These are phyloP conservation scores for Aspergillus ibericus DNA, from an alignment of 2,329 filamentous ascomycete genomes.

Conservation along the genomic window DNA sequence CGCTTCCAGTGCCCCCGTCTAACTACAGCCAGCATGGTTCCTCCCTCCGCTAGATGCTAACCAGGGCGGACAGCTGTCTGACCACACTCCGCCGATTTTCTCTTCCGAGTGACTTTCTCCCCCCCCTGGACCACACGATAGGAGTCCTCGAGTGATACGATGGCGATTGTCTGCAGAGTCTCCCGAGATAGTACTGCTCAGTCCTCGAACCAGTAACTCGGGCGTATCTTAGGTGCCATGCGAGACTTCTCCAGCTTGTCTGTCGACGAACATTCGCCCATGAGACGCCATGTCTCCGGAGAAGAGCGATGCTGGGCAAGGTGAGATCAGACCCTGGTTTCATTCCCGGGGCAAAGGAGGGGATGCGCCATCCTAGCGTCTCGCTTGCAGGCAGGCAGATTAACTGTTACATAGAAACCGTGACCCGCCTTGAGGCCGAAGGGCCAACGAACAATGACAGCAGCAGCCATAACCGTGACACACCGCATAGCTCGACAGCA, in stretches of 20 bases:
- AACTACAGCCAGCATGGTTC: neutral
- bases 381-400: neutral
- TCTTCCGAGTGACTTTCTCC: neutral
- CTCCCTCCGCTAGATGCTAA: neutral
- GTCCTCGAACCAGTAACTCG: neutral
- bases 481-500: constrained; percentile 11
- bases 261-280: constrained; percentile 14
- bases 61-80: neutral
- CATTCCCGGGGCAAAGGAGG: neutral
- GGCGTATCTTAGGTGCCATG: constrained; percentile 16
- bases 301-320: constrained; percentile 25
- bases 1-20: neutral
- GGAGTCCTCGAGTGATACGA: neutral
- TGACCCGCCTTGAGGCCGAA: constrained; percentile 19
- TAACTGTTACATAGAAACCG: constrained; percentile 13
- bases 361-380: neutral
- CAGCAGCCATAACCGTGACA: constrained; percentile 13
- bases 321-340: constrained; percentile 16
- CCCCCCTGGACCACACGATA: neutral
- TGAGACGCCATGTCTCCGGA: constrained; percentile 33
- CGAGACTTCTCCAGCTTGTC: constrained; percentile 3
- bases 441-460: constrained; percentile 10
- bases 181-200: constrained; percentile 10
- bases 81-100: neutral
- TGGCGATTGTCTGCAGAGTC: constrained; percentile 7